Base-by-base conservation (phyloP, 148 eudicot genomes). In the Oxyria digyna region DNA sequence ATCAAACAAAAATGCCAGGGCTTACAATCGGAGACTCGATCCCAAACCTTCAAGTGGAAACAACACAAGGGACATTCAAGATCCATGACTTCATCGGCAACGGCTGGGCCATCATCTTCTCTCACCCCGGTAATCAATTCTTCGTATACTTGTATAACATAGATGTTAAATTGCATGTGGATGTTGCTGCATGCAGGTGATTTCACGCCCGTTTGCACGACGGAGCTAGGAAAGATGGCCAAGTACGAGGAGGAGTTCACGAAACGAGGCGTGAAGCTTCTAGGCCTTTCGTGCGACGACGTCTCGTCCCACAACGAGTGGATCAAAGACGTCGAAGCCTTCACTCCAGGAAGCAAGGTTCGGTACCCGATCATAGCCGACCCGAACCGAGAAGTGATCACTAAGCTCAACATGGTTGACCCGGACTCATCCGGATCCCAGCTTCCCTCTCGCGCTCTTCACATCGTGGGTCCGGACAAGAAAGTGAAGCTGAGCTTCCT, bases 191-290 rank as follows among this genome's bases (percentile, higher is more conserved):
- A 38, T 38, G 41, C 74, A 91, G 97, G 92, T 41, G 97, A 91
- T 73, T 91, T 91, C 74, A 89, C 97, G 1, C 97, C 97, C 1
- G 97, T 91, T 0, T 91, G 96, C 74, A 91, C 97, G 1, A 87
- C 96, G 4, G 97, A 91, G 63, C 86, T 91, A 1, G 96, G 85
- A 5, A 77, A 72, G 77, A 91, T 91, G 96, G 97, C 97, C 1
- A 78, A 78, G 0, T 89, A 91, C 45, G 89, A 87, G 0, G 84
- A 85, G 6, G 82, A 91, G 78, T 91, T 91, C 68, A 74, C 75
- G 0, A 78, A 84, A 71, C 71, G 86, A 40, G 93, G 93, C 6
- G 97, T 83, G 45, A 91, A 89, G 82, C 96, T 91, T 18, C 38
- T 91, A 71, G 93, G 96, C 0, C 74, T 91, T 41, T 91, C 97